Conservation (phyloP, 2,329 filamentous ascomycete genomes). For the Tolypocladium guangdongense region DNA sequence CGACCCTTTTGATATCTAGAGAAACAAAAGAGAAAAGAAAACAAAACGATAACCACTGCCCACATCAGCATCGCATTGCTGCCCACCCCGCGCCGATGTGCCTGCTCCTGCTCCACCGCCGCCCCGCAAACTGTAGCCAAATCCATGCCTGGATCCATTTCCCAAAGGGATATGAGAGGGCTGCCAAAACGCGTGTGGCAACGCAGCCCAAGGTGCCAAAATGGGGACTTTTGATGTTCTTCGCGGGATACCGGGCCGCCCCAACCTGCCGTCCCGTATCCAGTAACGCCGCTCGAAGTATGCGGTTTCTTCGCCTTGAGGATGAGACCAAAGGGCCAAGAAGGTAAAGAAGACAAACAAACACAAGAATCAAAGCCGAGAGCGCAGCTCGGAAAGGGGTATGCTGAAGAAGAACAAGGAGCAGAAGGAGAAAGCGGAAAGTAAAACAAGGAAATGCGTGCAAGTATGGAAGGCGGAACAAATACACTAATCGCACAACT, state of each 20-base stretch:
- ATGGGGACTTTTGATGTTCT: background rate
- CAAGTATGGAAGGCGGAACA: too few species aligned
- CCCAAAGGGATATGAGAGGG: background rate
- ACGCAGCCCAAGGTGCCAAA: background rate
- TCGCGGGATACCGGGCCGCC: background rate
- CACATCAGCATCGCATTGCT: background rate
- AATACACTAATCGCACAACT: background rate
- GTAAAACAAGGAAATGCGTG: background rate
- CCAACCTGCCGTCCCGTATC: background rate
- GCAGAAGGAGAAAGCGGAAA: background rate
- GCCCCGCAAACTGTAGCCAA: background rate
- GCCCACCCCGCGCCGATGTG: background rate
- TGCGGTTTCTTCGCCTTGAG: background rate
- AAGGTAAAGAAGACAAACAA: background rate
- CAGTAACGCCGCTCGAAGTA: background rate
- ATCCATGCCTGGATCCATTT: background rate
- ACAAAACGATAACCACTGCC: background rate
- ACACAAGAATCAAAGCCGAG: background rate
- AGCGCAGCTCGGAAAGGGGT: background rate
- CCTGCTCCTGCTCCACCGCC: background rate
- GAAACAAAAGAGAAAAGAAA: background rate
- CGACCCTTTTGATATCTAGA: background rate
- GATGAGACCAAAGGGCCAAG: background rate
- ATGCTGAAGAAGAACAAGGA: background rate
- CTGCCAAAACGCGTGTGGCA: background rate